These are phyloP conservation scores for Mrakia gelida DNA, from an alignment of 768 basidiomycete genomes.

Conservation along the genomic window DNA sequence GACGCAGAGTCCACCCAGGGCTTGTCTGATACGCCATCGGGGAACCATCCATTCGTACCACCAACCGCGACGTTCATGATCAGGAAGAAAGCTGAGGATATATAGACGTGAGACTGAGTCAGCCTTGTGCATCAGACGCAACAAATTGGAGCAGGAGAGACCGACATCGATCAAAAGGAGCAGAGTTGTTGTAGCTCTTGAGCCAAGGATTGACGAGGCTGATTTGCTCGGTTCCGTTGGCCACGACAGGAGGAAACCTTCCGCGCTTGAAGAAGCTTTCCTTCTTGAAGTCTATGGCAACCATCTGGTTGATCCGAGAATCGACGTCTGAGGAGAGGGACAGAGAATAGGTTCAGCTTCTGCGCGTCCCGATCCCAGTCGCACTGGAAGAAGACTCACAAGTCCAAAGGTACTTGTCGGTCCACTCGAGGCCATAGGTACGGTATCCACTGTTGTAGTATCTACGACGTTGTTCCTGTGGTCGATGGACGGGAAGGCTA, in stretches of 20 bases:
- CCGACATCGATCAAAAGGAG: constrained; percentile 79
- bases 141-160: constrained; percentile 27
- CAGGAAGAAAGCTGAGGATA: constrained; percentile 60
- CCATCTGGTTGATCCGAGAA: constrained; percentile 66
- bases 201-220: constrained; percentile 59
- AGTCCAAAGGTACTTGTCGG: constrained; percentile 66
- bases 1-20: constrained; percentile 44
- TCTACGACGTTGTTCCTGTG: constrained; percentile 59
- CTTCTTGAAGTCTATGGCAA: constrained; percentile 62
- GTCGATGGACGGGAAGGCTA: neutral
- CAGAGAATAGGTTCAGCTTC: neutral
- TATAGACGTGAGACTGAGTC: neutral
- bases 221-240: constrained; percentile 54
- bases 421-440: constrained; percentile 81
- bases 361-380: neutral
- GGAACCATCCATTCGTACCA: constrained; percentile 84
- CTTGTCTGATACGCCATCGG: constrained; percentile 63
- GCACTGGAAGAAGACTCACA: constrained; percentile 33
- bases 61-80: constrained; percentile 76
- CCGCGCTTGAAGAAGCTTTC: constrained; percentile 70
- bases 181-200: constrained; percentile 53
- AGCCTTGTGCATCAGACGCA: no score
- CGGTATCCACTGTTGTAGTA: constrained; percentile 72
- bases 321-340: constrained; percentile 56
- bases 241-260: constrained; percentile 60